Base-by-base conservation (phyloP, 345 rosid species). In the Populus nigra region DNA sequence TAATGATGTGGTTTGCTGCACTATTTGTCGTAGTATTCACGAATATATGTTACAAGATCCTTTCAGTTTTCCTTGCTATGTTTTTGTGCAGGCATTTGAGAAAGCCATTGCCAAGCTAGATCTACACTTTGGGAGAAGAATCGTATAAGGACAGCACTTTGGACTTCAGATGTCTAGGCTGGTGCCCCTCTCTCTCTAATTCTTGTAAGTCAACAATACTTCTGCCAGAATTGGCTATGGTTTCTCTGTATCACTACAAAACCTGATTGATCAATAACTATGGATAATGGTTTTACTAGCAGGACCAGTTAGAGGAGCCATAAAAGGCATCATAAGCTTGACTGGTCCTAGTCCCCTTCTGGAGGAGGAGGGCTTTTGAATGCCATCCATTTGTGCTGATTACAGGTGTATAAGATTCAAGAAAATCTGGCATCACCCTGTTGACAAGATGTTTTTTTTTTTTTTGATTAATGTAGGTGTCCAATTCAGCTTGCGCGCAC, bases 101-200 rank as follows among this genome's bases (percentile, higher is more conserved):
- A 91, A 91, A 83, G 90, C 93, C 75, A 89, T 91, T 67, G 91
- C 93, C 70, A 91, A 89, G 87, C 78, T 89, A 69, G 92, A 89
- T 47, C 17, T 47, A 15, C 78, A 87, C 90, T 1, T 80, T 89
- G 82, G 90, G 89, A 68, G 91, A 87, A 80, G 91, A 88, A 62
- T 91, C 91, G 36, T 87, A 88, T 87, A 88, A 89, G 66, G 91
- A 86, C 77, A 89, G 89, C 84, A 86, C 93, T 94, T 50, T 94
- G 98, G 97, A 92, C 98, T 84, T 94, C 97, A 50, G 98, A 94
- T 83, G 88, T 83, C 78, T 97, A 94, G 97, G 98, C 92, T 61
- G 11, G 79, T 84, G 25, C 62, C 45, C 3, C 33, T n/a, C 61
- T 33, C 29, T 33, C 50, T 65, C 22, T 23, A 65, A 20, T 35